phyloP scores from a whole-genome alignment of 129 eudicot species.

The Dittrichia graveolens region DNA sequence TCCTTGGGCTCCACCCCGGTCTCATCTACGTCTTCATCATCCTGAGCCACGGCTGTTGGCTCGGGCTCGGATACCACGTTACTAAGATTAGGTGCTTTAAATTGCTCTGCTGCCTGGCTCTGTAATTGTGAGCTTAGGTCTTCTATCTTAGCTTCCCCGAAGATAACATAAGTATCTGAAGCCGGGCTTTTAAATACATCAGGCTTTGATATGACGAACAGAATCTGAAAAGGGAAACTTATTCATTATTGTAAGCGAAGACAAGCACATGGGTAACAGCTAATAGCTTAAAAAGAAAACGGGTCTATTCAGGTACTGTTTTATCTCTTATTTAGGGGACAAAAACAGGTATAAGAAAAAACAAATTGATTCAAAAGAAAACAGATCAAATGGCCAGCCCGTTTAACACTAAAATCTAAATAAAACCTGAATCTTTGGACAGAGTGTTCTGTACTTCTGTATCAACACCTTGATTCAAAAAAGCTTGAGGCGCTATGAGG shows the following conservation, averaged over 20 bases:
- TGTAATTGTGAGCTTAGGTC: conserved; percentile 33
- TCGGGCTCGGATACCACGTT: conserved; percentile 11
- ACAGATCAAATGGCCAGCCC: too few relatives aligned
- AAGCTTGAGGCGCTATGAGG: too few relatives aligned
- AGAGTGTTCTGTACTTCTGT: too few relatives aligned
- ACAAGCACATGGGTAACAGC: too few relatives aligned
- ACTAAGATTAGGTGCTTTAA: conserved; percentile 27
- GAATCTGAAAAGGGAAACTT: conserved; percentile 19
- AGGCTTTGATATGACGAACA: conserved; percentile 32
- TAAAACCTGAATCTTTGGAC: too few relatives aligned
- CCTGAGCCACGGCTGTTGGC: conserved; percentile 20
- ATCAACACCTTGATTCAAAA: too few relatives aligned
- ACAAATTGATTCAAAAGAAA: too few relatives aligned
- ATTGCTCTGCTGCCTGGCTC: conserved; percentile 33
- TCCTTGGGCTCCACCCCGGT: conserved; percentile 30
- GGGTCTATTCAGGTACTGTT: too few relatives aligned
- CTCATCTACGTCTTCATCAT: conserved; percentile 30
- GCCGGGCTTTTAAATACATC: conserved; percentile 33
- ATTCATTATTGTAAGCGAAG: neutral
- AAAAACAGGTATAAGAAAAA: too few relatives aligned
- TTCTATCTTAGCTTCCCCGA: conserved; percentile 31
- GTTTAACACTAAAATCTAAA: too few relatives aligned
- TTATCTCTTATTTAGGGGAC: too few relatives aligned
- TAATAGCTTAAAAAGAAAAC: too few relatives aligned
- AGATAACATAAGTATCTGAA: conserved; percentile 31